phyloP scores from a whole-genome alignment of 345 rosid species.

The Lumnitzera littorea region DNA sequence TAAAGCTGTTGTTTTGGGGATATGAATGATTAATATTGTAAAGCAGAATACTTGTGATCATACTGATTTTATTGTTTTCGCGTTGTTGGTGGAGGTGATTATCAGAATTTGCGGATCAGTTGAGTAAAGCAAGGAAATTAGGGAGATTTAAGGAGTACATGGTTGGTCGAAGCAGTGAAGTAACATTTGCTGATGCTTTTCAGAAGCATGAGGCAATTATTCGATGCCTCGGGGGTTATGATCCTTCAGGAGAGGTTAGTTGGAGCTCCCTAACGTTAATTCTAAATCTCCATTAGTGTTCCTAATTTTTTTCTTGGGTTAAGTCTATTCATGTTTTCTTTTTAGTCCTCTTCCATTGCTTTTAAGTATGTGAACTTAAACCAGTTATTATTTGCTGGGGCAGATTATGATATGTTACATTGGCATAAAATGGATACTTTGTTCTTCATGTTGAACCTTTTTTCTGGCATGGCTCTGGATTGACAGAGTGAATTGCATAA shows the following conservation, averaged over 20 bases:
- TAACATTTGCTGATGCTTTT: constrained; percentile 70
- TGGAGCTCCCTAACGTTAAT: neutral
- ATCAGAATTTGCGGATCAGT: constrained; percentile 70
- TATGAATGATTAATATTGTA: too few species aligned
- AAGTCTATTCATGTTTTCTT: too few species aligned
- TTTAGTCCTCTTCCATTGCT: too few species aligned
- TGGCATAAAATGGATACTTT: too few species aligned
- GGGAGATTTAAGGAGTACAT: constrained; percentile 71
- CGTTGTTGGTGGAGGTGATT: too few species aligned
- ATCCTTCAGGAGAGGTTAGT: constrained; percentile 83
- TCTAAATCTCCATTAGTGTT: neutral
- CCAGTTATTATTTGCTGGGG: too few species aligned
- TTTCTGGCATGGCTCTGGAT: too few species aligned
- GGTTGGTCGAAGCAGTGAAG: constrained; percentile 82
- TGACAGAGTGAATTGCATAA: too few species aligned
- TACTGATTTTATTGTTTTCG: neutral
- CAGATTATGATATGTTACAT: too few species aligned
- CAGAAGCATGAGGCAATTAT: constrained; percentile 78
- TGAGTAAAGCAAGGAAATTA: constrained; percentile 61
- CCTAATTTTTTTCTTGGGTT: neutral
- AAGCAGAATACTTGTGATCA: neutral
- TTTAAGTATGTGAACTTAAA: too few species aligned
- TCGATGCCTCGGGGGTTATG: constrained; percentile 60
- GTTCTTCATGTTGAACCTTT: too few species aligned
- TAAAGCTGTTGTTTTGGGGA: too few species aligned